Percentiles rank a stretch among this genome's conserved stretches.
phyloP scores from a whole-genome alignment of 2,329 filamentous ascomycete species.

The Curvularia verruculosa region DNA sequence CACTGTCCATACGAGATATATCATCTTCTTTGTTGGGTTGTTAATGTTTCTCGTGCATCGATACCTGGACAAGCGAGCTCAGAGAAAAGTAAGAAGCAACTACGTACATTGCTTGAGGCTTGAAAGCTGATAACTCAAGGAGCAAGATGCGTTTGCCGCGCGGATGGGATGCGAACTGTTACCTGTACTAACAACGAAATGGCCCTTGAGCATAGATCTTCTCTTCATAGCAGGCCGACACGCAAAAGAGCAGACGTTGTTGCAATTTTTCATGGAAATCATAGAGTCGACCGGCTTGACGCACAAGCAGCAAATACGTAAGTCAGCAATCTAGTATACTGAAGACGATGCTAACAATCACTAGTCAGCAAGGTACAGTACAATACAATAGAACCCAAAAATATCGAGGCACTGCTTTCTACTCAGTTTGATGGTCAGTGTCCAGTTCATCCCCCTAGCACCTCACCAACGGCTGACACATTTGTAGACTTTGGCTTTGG shows the following conservation, averaged over 20 bases:
- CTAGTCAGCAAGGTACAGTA: not conserved
- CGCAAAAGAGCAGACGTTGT: not conserved
- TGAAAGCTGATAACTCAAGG: not conserved
- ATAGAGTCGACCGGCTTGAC: not conserved
- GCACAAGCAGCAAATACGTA: slow-evolving; percentile 1
- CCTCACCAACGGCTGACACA: not conserved
- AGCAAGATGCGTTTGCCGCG: not conserved
- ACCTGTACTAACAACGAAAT: not conserved
- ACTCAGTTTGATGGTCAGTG: slow-evolving; percentile 1
- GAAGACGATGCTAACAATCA: not conserved
- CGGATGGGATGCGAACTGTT: not conserved
- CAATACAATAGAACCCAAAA: slow-evolving; percentile 2
- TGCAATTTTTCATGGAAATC: not conserved
- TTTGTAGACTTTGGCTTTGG: slow-evolving; percentile 15
- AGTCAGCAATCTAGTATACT: not conserved
- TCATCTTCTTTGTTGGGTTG: not conserved
- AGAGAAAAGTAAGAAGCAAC: not conserved
- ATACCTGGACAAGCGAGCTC: not conserved
- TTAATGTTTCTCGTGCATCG: not conserved
- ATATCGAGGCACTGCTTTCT: not conserved
- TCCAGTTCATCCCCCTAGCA: not conserved
- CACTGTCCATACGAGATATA: not conserved
- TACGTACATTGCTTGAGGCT: too few species aligned
- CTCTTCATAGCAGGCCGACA: not conserved
- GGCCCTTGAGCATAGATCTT: not conserved